Percentiles rank a stretch among this genome's conserved stretches.
Evolutionary conservation across 768 basidiomycete species (phyloP).

Genomic region (Tulasnella sp.): DNA sequence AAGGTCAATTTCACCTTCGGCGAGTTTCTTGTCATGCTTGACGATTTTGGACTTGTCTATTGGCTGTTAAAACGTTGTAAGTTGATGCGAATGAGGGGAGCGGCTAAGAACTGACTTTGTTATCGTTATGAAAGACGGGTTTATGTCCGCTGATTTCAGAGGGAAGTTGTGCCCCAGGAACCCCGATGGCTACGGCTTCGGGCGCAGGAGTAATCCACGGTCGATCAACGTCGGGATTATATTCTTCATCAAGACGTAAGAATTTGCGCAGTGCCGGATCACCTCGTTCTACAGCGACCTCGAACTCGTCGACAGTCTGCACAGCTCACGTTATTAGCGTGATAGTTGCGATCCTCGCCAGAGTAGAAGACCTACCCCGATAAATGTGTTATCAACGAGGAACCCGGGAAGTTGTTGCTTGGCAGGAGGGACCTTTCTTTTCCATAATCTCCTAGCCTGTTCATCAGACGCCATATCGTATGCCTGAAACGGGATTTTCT

Average conservation of each 20-base stretch:
- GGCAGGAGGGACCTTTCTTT: conserved; percentile 67
- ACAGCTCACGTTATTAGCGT: background rate
- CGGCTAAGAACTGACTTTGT: too few relatives aligned
- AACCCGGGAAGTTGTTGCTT: conserved; percentile 79
- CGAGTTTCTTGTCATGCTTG: conserved; percentile 37
- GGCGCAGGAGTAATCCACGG: conserved; percentile 38
- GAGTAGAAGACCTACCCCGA: conserved; percentile 48
- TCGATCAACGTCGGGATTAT: conserved; percentile 46
- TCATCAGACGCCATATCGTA: conserved; percentile 81
- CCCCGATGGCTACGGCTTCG: conserved; percentile 52
- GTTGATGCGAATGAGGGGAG: too few relatives aligned
- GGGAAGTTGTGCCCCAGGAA: conserved; percentile 65
- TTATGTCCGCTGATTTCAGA: conserved; percentile 65
- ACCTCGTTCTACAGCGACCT: conserved; percentile 71
- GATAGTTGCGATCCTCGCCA: too few relatives aligned
- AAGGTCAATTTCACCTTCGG: conserved; percentile 45
- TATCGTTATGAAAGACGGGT: conserved; percentile 31
- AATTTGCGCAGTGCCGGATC: conserved; percentile 48
- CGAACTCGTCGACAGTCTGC: conserved; percentile 25
- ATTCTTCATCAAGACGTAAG: conserved; percentile 59
- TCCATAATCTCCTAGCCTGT: conserved; percentile 68
- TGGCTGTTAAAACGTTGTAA: background rate
- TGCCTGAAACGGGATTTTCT: conserved; percentile 69
- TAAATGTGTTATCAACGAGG: conserved; percentile 61
- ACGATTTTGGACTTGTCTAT: conserved; percentile 20